Percentiles rank a stretch among this genome's conserved stretches.
These are phyloP conservation scores for Coemansia brasiliensis DNA, from an alignment of 192 early-diverging fungal species.

Conservation along the genomic window DNA sequence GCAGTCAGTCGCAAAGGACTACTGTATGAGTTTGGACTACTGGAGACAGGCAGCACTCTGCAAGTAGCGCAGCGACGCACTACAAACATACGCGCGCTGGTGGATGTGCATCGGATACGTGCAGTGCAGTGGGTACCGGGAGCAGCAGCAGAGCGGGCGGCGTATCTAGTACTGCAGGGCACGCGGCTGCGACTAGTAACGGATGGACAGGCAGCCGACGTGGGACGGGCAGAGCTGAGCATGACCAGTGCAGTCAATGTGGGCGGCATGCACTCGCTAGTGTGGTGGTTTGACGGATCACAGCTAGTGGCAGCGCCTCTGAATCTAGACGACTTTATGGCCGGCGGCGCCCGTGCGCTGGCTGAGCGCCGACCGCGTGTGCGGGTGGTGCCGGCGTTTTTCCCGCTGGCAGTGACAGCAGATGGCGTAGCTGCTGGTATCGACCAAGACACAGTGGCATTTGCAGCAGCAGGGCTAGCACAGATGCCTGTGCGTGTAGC, in stretches of 20 bases:
- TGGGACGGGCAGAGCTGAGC: slow-evolving; percentile 20
- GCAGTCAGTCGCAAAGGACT: slow-evolving; percentile 29
- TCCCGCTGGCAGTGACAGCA: slow-evolving; percentile 41
- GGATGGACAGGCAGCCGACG: slow-evolving; percentile 4
- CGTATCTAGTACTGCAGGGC: slow-evolving; percentile 46
- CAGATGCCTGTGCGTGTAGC: slow-evolving; percentile 41
- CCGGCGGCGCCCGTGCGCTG: slow-evolving; percentile 20
- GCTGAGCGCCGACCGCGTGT: slow-evolving; percentile 5
- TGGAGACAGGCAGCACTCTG: slow-evolving; percentile 18
- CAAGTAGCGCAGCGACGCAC: slow-evolving; percentile 26
- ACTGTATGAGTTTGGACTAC: slow-evolving; percentile 26
- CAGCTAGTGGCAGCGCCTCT: slow-evolving; percentile 33
- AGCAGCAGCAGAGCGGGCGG: slow-evolving; percentile 32
- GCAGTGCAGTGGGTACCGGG: slow-evolving; percentile 52
- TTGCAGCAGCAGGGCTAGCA: slow-evolving; percentile 22
- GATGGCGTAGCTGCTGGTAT: slow-evolving; percentile 49
- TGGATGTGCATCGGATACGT: slow-evolving; percentile 28
- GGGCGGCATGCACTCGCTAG: slow-evolving; percentile 53
- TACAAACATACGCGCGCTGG: slow-evolving; percentile 6
- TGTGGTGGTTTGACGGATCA: slow-evolving; percentile 51
- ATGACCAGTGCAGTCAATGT: slow-evolving; percentile 49
- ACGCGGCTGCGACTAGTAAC: slow-evolving; percentile 24
- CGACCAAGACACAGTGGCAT: slow-evolving; percentile 50
- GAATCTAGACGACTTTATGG: slow-evolving; percentile 53
- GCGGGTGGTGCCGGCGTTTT: slow-evolving; percentile 35